Base-by-base conservation (phyloP, 306 rosid genomes). In the Begonia masoniana region DNA sequence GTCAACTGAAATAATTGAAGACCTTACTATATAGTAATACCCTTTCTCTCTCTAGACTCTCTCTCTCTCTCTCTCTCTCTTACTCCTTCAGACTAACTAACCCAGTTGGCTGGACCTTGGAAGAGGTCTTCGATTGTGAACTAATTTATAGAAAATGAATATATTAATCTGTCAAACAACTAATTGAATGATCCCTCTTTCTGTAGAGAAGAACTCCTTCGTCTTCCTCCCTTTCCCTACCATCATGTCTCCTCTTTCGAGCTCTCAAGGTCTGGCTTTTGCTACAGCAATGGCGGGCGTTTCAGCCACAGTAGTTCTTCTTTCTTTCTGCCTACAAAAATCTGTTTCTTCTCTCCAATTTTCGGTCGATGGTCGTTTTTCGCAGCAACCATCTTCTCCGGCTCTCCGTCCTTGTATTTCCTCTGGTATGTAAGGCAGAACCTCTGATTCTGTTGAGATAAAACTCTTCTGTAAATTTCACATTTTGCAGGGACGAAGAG, bases 271-370 rank as follows among this genome's bases (percentile, higher is more conserved):
- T 0, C 84, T 84, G 60, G 99, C 75, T 24, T 58, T 91, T 12
- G 99, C 99, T 41, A 91, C 99, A 0, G 99, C 96, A 84, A 86
- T 91, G 96, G 99, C 96, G 0, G 99, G 94, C 0, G 86, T 91
- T 65, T 91, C 99, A 56, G 96, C 96, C 75, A 91, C 99, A 0
- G 88, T 83, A 8, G 76, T 91, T 66, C 86, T 91, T 58, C 86
- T 91, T 7, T 89, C 96, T 48, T 74, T 86, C 2, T 82, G 94
- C 47, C 82, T 83, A 0, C 96, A 83, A 61, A 86, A 69, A 48
- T 58, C 75, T 47, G 35, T 68, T 2, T 84, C 79, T 12, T 42
- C 59, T 13, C 10, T 76, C 46, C 72, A 76, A 43, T 70, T 77
- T 51, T 12, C 85, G 0, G 70, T 56, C 23, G 39, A 31, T 31